phyloP scores from a whole-genome alignment of 306 rosid species.

The Comarum palustre region DNA sequence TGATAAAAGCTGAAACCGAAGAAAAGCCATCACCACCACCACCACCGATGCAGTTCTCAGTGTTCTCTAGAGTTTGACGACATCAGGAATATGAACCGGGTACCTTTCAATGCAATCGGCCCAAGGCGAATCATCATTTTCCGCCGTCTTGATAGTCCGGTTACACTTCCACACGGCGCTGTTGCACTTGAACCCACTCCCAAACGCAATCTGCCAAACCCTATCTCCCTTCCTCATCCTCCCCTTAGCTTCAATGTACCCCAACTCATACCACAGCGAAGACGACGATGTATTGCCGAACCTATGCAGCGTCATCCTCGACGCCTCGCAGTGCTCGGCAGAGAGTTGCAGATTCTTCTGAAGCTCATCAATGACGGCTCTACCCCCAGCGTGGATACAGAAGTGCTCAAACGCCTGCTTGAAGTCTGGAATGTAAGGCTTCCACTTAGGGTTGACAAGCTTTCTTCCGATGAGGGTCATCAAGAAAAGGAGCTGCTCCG shows the following conservation, averaged over 20 bases:
- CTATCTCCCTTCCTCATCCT: constrained; percentile 86
- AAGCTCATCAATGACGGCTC: constrained; percentile 89
- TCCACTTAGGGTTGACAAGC: constrained; percentile 81
- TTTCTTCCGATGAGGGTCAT: constrained; percentile 71
- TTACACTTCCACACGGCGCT: constrained; percentile 94
- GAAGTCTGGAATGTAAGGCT: constrained; percentile 91
- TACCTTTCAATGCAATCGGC: constrained; percentile 74
- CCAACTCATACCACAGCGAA: constrained; percentile 83
- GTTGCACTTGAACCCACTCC: constrained; percentile 92
- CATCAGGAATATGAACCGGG: constrained; percentile 89
- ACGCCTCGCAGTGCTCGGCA: constrained; percentile 83
- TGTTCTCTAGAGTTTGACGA: constrained; percentile 62
- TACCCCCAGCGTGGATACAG: constrained; percentile 91
- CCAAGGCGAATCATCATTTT: constrained; percentile 65
- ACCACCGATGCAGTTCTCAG: neutral
- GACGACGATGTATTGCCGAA: constrained; percentile 97
- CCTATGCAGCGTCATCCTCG: constrained; percentile 84
- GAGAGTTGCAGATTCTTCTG: constrained; percentile 95
- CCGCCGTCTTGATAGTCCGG: constrained; percentile 47
- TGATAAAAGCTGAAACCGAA: neutral
- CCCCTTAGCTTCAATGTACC: constrained; percentile 78
- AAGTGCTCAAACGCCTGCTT: constrained; percentile 92
- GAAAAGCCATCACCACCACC: too few species aligned
- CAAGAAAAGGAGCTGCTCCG: constrained; percentile 83
- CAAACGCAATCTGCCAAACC: constrained; percentile 92